phyloP scores from a whole-genome alignment of 345 rosid genomes.

The Gossypium stocksii region DNA sequence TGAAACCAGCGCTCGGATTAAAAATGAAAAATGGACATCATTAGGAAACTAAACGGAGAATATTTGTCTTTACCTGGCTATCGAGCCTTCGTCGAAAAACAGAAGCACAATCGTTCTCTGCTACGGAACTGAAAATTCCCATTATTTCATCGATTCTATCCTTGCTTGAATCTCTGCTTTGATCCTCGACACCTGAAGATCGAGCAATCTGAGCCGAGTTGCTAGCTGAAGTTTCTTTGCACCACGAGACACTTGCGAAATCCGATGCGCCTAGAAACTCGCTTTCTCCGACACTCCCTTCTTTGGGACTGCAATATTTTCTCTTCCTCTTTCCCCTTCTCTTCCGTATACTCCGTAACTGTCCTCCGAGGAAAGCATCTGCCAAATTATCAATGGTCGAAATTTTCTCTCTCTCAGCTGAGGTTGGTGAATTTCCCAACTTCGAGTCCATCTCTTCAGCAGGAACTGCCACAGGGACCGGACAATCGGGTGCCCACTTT shows the following conservation, averaged over 20 bases:
- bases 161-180: constrained; percentile 24
- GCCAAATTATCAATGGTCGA: constrained; percentile 30
- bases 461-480: constrained; percentile 25
- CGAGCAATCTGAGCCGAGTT: constrained; percentile 32
- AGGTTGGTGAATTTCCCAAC: constrained; percentile 28
- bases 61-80: constrained; percentile 60
- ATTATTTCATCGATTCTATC: constrained; percentile 34
- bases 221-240: constrained; percentile 42
- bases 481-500: constrained; percentile 52
- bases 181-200: constrained; percentile 28
- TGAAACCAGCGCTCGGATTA: background rate
- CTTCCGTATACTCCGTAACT: constrained; percentile 41
- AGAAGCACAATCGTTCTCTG: constrained; percentile 48
- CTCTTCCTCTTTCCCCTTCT: constrained; percentile 87
- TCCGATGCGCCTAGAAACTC: constrained; percentile 45
- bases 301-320: constrained; percentile 49
- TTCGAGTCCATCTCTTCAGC: constrained; percentile 37
- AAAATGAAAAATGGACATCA: background rate
- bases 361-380: constrained; percentile 36
- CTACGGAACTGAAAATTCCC: constrained; percentile 43
- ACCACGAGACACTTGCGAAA: constrained; percentile 32
- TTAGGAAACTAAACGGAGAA: background rate
- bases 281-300: constrained; percentile 68
- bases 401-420: constrained; percentile 29
- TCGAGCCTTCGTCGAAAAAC: constrained; percentile 67